phyloP scores from a whole-genome alignment of 805 yeast species.

The Groenewaldozyma tartarivorans region DNA sequence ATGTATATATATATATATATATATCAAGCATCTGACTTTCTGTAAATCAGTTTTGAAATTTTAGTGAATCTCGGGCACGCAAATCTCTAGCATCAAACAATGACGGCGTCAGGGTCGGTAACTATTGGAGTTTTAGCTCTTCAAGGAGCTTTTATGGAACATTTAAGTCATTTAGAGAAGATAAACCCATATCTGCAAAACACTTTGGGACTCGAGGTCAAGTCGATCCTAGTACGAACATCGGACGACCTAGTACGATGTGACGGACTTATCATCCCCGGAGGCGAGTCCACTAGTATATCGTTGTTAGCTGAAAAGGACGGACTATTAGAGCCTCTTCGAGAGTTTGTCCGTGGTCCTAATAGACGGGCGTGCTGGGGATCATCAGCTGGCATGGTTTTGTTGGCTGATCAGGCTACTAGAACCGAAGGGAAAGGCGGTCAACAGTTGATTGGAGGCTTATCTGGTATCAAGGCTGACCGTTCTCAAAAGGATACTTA shows the following conservation, averaged over 20 bases:
- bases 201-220: constrained; percentile 22
- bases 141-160: constrained; percentile 75
- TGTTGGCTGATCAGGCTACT: constrained; percentile 47
- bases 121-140: constrained; percentile 63
- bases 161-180: constrained; percentile 38
- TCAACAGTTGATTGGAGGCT: constrained; percentile 52
- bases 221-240: constrained; percentile 42
- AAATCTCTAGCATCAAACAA: too few species aligned
- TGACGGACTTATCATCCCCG: constrained; percentile 59
- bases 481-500: constrained; percentile 79
- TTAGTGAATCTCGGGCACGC: too few species aligned
- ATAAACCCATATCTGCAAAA: constrained; percentile 3
- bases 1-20: too few species aligned
- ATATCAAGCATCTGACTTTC: too few species aligned
- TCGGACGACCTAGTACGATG: constrained; percentile 40
- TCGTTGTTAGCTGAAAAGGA: constrained; percentile 62
- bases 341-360: constrained; percentile 35
- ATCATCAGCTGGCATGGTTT: constrained; percentile 75
- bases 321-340: constrained; percentile 45
- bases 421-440: constrained; percentile 35
- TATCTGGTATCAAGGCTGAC: constrained; percentile 47
- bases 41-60: too few species aligned
- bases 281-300: constrained; percentile 42
- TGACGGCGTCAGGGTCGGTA: constrained; percentile 11
- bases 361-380: constrained; percentile 63